Base-by-base conservation (phyloP, 2,329 filamentous ascomycete species). In the Cercospora sp. region DNA sequence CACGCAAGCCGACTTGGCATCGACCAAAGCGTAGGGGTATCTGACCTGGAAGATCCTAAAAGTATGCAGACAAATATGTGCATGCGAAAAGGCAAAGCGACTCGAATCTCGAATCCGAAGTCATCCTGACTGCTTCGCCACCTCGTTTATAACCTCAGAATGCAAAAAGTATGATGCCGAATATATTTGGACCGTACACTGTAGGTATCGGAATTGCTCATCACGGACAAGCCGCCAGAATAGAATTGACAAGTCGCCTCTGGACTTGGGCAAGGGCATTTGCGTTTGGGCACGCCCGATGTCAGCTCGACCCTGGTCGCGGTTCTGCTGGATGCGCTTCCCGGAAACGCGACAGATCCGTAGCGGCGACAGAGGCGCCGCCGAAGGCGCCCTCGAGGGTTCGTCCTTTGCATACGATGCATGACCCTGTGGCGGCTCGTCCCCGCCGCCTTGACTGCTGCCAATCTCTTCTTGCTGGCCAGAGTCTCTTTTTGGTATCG, bases 231-330 rank as follows among this genome's bases (percentile, higher is more conserved):
- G n/a, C 45, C 34, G 45, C 9, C 45, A 21, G 18, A 21, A 49
- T 21, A 49, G 45, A 21, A 21, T 21, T 21, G 45, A 10, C 45
- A 24, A 24, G 45, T 51, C 45, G 21, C 5, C 12, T 24, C 18
- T 51, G 45, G 45, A 51, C 9, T 51, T 51, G 21, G 13, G 21
- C 45, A 51, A 51, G 18, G 18, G 10, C 45, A 24, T 51, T 51
- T 63, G 61, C 43, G 24, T 55, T 28, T 32, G 51, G n/a, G 21
- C 18, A 60, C 28, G 30, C 26, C 43, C 28, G 28, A 55, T 63
- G 68, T 72, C 71, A 72, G 69, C 71, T 68, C 32, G 69, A 70
- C 65, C 67, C 71, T 30, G 69, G 65, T 66, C 69, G 67, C 69
- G 66, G 61, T 61, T 69, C 61, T 18, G 64, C 69, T 65, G 69